phyloP scores from a whole-genome alignment of 2,329 filamentous ascomycete species.

The Endoconidiophora laricicola region DNA sequence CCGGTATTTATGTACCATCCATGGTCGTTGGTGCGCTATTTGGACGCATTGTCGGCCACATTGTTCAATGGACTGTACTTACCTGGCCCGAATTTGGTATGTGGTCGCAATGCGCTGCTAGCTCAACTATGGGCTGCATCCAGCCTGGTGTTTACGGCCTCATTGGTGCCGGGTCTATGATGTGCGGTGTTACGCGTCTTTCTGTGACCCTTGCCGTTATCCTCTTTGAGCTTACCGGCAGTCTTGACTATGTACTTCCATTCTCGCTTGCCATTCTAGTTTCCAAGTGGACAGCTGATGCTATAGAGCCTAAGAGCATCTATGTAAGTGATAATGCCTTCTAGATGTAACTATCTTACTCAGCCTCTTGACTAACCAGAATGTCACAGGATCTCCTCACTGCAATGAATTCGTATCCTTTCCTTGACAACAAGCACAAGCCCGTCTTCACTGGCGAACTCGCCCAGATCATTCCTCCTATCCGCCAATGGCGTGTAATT shows the following conservation, averaged over 20 bases:
- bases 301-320: constrained; percentile 83
- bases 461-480: constrained; percentile 65
- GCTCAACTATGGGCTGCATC: constrained; percentile 65
- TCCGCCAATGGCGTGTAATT: constrained; percentile 63
- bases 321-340: constrained; percentile 40
- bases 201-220: constrained; percentile 92
- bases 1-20: constrained; percentile 93
- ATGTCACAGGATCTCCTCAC: constrained; percentile 60
- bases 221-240: constrained; percentile 87
- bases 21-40: constrained; percentile 96
- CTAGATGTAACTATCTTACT: background rate
- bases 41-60: constrained; percentile 73
- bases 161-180: constrained; percentile 86
- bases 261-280: constrained; percentile 86
- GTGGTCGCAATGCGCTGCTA: constrained; percentile 57
- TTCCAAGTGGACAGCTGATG: constrained; percentile 96
- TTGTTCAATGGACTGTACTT: constrained; percentile 66
- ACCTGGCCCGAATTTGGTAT: constrained; percentile 53
- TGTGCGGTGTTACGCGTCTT: constrained; percentile 90
- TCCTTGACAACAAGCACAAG: constrained; percentile 90
- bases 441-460: constrained; percentile 80
- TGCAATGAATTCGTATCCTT: constrained; percentile 94
- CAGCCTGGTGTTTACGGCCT: constrained; percentile 94
- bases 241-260: constrained; percentile 83
- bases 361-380: constrained; percentile 4